These are phyloP conservation scores for Fusarium concolor DNA, from an alignment of 2,329 filamentous ascomycete species.

Conservation along the genomic window DNA sequence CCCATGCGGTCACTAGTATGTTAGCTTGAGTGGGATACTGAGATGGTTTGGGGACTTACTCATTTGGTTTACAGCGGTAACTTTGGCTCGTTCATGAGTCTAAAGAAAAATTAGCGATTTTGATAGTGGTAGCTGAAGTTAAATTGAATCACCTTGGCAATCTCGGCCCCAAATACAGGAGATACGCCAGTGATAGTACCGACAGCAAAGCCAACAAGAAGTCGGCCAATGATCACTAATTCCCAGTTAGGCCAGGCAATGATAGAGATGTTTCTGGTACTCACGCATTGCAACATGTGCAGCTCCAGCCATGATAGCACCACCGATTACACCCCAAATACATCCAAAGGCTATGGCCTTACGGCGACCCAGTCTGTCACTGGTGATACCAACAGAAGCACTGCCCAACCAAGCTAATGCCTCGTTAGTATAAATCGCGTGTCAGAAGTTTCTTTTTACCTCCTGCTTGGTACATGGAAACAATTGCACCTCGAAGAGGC, in stretches of 20 bases:
- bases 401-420: conserved; percentile 54
- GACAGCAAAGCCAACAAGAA: conserved; percentile 54
- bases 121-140: neutral
- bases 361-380: conserved; percentile 52
- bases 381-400: conserved; percentile 54
- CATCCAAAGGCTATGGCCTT: conserved; percentile 56
- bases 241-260: rapidly evolving
- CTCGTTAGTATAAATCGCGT: neutral
- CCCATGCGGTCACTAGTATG: conserved; percentile 53
- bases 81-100: conserved; percentile 54
- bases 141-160: conserved; percentile 50
- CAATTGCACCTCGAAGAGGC: conserved; percentile 53
- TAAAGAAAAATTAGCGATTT: neutral
- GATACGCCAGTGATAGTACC: conserved; percentile 57
- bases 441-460: too few species aligned
- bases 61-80: conserved; percentile 57
- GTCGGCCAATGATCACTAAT: conserved; percentile 53
- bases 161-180: conserved; percentile 56
- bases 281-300: conserved; percentile 56
- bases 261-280: neutral
- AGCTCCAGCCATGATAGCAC: conserved; percentile 55
- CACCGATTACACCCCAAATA: conserved; percentile 54
- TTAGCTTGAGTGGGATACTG: neutral
- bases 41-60: conserved; percentile 42
- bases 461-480: conserved; percentile 56